Evolutionary conservation across 768 basidiomycete species (phyloP).

Genomic region (Phylloporus sp.): DNA sequence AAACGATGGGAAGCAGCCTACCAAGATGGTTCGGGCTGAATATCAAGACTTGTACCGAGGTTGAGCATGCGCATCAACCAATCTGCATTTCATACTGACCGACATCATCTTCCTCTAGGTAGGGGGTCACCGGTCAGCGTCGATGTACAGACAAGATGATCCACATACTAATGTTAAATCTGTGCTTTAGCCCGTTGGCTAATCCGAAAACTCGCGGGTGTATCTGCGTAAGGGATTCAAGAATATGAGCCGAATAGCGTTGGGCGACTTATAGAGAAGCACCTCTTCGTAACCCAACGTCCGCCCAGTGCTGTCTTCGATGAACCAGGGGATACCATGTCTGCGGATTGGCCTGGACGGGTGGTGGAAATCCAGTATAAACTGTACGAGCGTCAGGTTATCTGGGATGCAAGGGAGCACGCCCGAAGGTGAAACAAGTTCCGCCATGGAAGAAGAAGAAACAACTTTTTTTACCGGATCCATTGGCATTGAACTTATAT

Average conservation of each 20-base stretch:
- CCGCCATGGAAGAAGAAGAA: conserved; percentile 18
- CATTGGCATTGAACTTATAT: not conserved
- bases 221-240: conserved; percentile 25
- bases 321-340: conserved; percentile 34
- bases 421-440: conserved; percentile 28
- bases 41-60: conserved; percentile 45
- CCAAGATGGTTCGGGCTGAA: conserved; percentile 69
- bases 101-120: conserved; percentile 36
- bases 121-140: conserved; percentile 1
- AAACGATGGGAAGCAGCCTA: conserved; percentile 21
- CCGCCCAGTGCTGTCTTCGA: conserved; percentile 40
- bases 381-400: conserved; percentile 36
- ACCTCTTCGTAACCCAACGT: conserved; percentile 37
- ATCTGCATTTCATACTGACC: conserved; percentile 24
- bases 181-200: conserved; percentile 35
- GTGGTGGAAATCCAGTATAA: conserved; percentile 35
- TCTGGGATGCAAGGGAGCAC: conserved; percentile 35
- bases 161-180: conserved; percentile 33
- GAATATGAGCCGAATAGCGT: not conserved
- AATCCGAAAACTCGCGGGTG: conserved; percentile 35
- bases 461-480: not conserved
- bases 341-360: conserved; percentile 26
- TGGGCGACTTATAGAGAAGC: not conserved
- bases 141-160: not conserved
- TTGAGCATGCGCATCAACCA: conserved; percentile 2